phyloP scores from a whole-genome alignment of 139 green algal genomes.

The Chlorella sp. region DNA sequence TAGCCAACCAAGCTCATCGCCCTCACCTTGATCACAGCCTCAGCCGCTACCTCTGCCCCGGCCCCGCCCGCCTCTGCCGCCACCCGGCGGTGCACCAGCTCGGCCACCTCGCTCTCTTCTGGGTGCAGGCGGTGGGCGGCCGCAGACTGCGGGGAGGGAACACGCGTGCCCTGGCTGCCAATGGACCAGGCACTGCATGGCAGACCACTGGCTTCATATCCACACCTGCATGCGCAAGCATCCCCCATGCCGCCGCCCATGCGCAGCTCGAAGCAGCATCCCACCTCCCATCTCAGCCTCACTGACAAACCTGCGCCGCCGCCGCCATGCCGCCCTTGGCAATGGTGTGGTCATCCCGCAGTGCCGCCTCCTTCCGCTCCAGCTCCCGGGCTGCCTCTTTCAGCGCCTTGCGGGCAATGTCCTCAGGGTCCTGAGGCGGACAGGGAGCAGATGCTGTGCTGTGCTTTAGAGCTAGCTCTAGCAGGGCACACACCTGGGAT shows the following conservation, averaged over 20 bases:
- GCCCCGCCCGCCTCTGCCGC: conserved; percentile 6
- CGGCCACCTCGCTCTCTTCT: conserved; percentile 15
- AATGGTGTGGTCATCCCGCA: neutral
- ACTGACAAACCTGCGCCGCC: neutral
- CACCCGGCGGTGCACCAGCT: conserved; percentile 10
- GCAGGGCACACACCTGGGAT: too few species aligned
- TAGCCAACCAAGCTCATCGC: neutral
- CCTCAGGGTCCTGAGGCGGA: neutral
- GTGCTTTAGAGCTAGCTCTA: too few species aligned
- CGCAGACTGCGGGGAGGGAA: neutral
- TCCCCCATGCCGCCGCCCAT: neutral
- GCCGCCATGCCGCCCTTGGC: conserved; percentile 14
- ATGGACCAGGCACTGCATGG: neutral
- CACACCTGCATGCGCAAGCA: neutral
- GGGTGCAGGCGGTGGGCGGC: conserved; percentile 23
- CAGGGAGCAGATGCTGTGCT: neutral
- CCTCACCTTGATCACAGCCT: conserved; percentile 15
- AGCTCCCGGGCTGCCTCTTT: conserved; percentile 15
- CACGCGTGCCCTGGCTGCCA: too few species aligned
- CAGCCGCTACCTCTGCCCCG: neutral
- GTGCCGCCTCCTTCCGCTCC: neutral
- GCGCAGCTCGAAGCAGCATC: too few species aligned
- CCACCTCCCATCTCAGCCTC: neutral
- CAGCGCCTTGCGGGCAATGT: conserved; percentile 11
- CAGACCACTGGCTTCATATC: too few species aligned